A percentile compares a stretch with the other conserved stretches of the same genome.
Conservation (phyloP, 768 basidiomycete species). For the Lactifluus subvellereus region DNA sequence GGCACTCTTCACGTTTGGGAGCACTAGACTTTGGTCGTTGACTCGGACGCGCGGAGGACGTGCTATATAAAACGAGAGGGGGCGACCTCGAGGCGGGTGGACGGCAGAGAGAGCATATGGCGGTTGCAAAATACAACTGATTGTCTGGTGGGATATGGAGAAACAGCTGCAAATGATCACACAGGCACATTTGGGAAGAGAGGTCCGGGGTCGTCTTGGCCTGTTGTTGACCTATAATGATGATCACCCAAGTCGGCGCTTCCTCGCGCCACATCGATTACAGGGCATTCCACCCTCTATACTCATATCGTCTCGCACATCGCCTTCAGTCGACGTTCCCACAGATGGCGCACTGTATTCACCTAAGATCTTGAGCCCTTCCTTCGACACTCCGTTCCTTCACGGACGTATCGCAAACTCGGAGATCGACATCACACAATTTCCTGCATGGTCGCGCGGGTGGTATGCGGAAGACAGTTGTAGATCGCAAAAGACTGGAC, state of each 20-base stretch:
- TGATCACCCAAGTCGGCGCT: conserved; percentile 8
- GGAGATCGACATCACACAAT: conserved; percentile 55
- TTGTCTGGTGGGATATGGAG: too few relatives aligned
- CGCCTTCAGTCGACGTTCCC: background rate
- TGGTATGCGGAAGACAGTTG: conserved; percentile 46
- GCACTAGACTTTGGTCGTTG: too few relatives aligned
- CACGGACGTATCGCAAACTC: conserved; percentile 29
- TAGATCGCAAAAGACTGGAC: conserved; percentile 6
- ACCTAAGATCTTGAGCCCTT: background rate
- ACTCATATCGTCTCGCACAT: conserved; percentile 21
- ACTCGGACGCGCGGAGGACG: too few relatives aligned
- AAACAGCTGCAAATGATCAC: too few relatives aligned
- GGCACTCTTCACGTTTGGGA: too few relatives aligned
- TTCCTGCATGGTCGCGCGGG: conserved; percentile 56
- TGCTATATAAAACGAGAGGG: too few relatives aligned
- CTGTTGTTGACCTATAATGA: too few relatives aligned
- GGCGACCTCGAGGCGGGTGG: too few relatives aligned
- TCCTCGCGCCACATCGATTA: conserved; percentile 25
- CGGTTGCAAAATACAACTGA: too few relatives aligned
- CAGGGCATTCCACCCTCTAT: conserved; percentile 48
- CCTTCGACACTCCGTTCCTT: conserved; percentile 10
- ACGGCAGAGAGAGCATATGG: too few relatives aligned
- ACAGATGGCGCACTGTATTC: background rate
- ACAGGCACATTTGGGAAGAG: too few relatives aligned
- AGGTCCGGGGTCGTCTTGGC: too few relatives aligned